Evolutionary conservation across 2,329 filamentous ascomycete genomes (phyloP).

Genomic region (Trichoderma breve): DNA sequence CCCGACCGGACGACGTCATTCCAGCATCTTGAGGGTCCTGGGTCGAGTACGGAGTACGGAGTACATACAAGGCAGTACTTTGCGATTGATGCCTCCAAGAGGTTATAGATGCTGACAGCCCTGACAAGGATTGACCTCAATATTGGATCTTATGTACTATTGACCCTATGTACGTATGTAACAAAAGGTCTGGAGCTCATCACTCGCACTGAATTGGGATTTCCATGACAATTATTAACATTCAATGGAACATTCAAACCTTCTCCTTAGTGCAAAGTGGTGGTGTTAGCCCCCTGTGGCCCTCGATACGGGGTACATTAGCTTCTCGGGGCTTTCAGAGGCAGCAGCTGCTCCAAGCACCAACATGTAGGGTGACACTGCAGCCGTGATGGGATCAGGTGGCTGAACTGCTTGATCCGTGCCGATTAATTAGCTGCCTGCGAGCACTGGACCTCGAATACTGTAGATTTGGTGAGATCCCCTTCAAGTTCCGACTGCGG

Average conservation of each 20-base stretch:
- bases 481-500: neutral
- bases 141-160: neutral
- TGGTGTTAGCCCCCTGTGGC: neutral
- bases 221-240: neutral
- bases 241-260: neutral
- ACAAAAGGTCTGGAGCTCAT: neutral
- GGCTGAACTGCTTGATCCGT: neutral
- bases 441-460: neutral
- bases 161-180: neutral
- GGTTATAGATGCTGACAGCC: neutral
- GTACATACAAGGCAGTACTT: neutral
- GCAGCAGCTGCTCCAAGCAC: neutral
- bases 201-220: neutral
- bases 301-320: conserved; percentile 9
- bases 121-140: neutral
- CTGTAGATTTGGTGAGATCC: neutral
- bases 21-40: neutral
- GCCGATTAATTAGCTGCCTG: neutral
- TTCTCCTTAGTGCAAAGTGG: neutral
- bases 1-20: conserved; percentile 9
- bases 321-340: conserved; percentile 3
- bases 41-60: neutral
- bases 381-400: neutral
- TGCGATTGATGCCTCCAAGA: neutral
- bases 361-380: conserved; percentile 4